Evolutionary conservation across 371 early-diverging fungal genomes (phyloP), one percentile per base, ranked within the genome.

Genomic region (Mucor racemosus): DNA sequence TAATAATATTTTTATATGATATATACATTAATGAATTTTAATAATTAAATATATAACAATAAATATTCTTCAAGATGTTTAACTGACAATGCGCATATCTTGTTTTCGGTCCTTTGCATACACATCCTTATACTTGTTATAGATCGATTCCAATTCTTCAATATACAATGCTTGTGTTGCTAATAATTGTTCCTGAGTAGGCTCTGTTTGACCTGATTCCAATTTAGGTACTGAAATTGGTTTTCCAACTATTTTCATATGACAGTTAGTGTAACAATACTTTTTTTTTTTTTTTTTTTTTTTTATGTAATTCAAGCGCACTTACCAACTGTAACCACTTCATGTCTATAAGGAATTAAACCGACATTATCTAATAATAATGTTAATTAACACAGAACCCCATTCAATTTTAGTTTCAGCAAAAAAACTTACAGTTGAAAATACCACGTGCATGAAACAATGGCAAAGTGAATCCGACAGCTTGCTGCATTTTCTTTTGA

Each of bases 371-470:
- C 80, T 80, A 68, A 21, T 4, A 1, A n/a, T 14, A 13, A 13
- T 31, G 55, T 44, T 17, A 38, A 1, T 13, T 11, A 4, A 14
- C 31, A 55, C n/a, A 64, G 15, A 40, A n/a, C 10, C 39, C n/a
- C 13, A 34, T 7, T 5, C 19, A 26, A 11, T 21, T 54, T 35
- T 48, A 14, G 4, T 9, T 38, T 19, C 26, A 19, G 11, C 2
- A 31, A 17, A 35, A 40, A 15, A 7, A 68, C 78, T 75, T 76
- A 86, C 86, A 89, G 60, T 86, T 84, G 69, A 89, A 87, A 53
- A 88, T 68, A 15, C 89, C 90, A 4, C 91, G 84, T 31, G 89
- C 92, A 59, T 89, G 85, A 66, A 88, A 87, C 40, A 91, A 65
- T 3, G 90, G 90, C 34, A 88, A 31, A 0, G 91, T 88, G 65